Evolutionary conservation across 2,329 filamentous ascomycete species (phyloP).

Genomic region (Mollisia scopiformis): DNA sequence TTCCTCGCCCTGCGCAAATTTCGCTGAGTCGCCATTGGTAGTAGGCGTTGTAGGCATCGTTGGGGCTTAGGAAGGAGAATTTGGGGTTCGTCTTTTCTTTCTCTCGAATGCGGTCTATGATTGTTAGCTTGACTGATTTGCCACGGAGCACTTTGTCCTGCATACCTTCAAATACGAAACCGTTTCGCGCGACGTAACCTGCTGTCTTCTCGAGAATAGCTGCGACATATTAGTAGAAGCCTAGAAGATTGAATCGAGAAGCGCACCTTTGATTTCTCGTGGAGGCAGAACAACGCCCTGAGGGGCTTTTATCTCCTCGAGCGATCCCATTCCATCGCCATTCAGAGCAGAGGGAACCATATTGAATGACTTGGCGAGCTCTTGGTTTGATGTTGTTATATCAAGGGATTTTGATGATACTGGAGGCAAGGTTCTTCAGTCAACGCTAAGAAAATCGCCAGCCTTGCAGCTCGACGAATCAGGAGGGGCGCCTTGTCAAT

Average conservation of each 20-base stretch:
- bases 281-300: constrained; percentile 83
- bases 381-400: neutral
- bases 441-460: constrained; percentile 13
- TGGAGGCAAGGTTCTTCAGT: neutral
- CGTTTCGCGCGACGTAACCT: constrained; percentile 79
- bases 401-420: neutral
- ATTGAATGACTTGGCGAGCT: constrained; percentile 4
- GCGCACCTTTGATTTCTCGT: constrained; percentile 72
- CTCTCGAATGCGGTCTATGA: constrained; percentile 76
- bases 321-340: constrained; percentile 53
- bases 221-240: constrained; percentile 37
- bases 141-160: too few species aligned
- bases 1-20: constrained; percentile 82
- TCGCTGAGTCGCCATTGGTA: constrained; percentile 91
- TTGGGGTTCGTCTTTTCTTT: constrained; percentile 86
- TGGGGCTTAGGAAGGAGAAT: constrained; percentile 81
- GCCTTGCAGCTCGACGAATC: constrained; percentile 11
- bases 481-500: neutral
- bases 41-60: constrained; percentile 84
- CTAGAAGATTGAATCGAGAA: constrained; percentile 33
- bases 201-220: constrained; percentile 90
- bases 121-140: constrained; percentile 20
- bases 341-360: constrained; percentile 44
- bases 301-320: constrained; percentile 77
- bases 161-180: constrained; percentile 61